Conservation (phyloP, 257 asterid genomes). For the Penstemon davidsonii region DNA sequence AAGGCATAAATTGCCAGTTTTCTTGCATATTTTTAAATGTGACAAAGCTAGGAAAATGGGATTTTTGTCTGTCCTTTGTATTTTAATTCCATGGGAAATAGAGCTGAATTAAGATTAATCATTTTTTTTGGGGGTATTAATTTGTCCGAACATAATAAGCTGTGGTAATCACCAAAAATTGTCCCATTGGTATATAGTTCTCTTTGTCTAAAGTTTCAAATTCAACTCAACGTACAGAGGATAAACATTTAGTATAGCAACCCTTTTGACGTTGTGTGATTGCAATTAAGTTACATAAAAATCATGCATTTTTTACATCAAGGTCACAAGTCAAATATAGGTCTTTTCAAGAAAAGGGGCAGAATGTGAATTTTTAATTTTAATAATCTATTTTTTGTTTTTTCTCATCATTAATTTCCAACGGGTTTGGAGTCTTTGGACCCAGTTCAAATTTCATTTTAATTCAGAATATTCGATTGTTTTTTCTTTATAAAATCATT, state of each 20-base stretch:
- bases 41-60: slow-evolving; percentile 44
- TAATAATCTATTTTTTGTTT: no score
- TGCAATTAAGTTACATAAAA: background rate
- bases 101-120: slow-evolving; percentile 11
- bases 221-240: background rate
- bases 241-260: background rate
- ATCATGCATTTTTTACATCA: background rate
- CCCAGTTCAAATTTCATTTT: no score
- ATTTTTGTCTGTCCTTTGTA: slow-evolving; percentile 37
- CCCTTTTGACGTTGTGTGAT: background rate
- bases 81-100: slow-evolving; percentile 27
- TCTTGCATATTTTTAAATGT: slow-evolving; percentile 24
- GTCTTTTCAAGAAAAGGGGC: background rate
- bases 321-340: slow-evolving; percentile 14
- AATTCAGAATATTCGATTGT: no score
- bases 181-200: slow-evolving; percentile 17
- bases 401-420: no score
- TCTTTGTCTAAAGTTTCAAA: slow-evolving; percentile 18
- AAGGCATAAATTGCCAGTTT: slow-evolving; percentile 43
- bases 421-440: no score
- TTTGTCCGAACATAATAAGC: slow-evolving; percentile 30
- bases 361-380: background rate
- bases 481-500: no score
- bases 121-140: background rate
- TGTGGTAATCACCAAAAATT: slow-evolving; percentile 23